Percentiles rank a stretch among this genome's conserved stretches.
Evolutionary conservation across 495 filamentous ascomycete species (phyloP).

Genomic region (Acidiella bohemica): DNA sequence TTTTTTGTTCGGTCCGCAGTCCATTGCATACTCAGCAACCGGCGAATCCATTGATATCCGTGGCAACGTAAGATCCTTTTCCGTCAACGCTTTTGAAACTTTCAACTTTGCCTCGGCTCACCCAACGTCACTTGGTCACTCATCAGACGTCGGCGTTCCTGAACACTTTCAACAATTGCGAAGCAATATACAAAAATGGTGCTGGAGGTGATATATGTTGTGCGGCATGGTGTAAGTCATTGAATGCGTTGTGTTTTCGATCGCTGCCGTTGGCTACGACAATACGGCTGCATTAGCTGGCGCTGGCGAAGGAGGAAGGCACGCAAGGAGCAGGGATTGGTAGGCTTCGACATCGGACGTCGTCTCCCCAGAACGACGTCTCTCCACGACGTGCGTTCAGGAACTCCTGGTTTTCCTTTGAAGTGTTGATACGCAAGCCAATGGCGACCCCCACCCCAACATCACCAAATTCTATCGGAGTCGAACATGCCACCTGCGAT

Average conservation of each 20-base stretch:
- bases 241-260: constrained; percentile 30
- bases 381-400: background rate
- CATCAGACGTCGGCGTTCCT: too few species aligned
- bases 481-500: background rate
- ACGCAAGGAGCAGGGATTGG: background rate
- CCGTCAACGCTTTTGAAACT: too few species aligned
- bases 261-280: background rate
- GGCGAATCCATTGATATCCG: too few species aligned
- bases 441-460: background rate
- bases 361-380: background rate
- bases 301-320: background rate
- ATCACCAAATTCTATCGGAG: background rate
- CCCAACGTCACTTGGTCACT: too few species aligned
- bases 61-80: too few species aligned
- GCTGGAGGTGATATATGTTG: constrained; percentile 72
- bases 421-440: too few species aligned
- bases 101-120: too few species aligned
- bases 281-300: background rate
- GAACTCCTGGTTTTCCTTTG: too few species aligned
- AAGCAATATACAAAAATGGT: constrained; percentile 16
- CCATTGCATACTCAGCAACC: too few species aligned
- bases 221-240: constrained; percentile 76
- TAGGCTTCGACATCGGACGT: background rate
- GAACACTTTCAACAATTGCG: too few species aligned
- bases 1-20: too few species aligned